A percentile compares a stretch with the other conserved stretches of the same genome.
Evolutionary conservation across 768 basidiomycete species (phyloP).

Genomic region (Phallus indusiatus): DNA sequence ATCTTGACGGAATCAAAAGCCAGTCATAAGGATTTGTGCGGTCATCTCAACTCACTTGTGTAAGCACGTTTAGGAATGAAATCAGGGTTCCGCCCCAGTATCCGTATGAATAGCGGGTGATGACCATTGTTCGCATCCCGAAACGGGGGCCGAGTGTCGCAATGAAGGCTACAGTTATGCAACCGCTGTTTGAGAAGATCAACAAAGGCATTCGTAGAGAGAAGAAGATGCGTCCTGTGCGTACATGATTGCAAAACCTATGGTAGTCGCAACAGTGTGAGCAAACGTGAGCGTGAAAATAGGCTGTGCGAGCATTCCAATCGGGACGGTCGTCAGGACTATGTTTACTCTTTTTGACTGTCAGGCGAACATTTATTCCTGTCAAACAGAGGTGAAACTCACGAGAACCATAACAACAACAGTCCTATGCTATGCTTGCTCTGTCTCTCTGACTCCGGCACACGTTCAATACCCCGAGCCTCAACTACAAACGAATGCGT

Average conservation of each 20-base stretch:
- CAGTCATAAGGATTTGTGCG: no score
- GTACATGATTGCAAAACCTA: slow-evolving; percentile 4
- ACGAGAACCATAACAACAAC: slow-evolving; percentile 2
- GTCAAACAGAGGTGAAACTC: background rate
- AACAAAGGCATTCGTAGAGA: background rate
- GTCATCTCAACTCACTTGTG: slow-evolving; percentile 26
- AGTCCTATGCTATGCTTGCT: slow-evolving; percentile 23
- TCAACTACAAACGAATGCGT: slow-evolving; percentile 26
- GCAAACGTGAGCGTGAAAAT: slow-evolving; percentile 40
- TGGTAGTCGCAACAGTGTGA: slow-evolving; percentile 18
- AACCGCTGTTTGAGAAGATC: slow-evolving; percentile 23
- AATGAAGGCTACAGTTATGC: slow-evolving; percentile 36
- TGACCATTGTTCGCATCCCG: slow-evolving; percentile 47
- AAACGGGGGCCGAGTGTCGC: slow-evolving; percentile 45
- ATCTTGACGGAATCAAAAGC: background rate
- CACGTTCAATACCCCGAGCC: slow-evolving; percentile 45
- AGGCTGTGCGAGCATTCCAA: slow-evolving; percentile 40
- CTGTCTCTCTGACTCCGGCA: slow-evolving; percentile 40
- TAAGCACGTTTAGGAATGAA: slow-evolving; percentile 44
- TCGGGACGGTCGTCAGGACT: slow-evolving; percentile 39
- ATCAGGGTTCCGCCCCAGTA: slow-evolving; percentile 40
- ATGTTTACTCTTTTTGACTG: slow-evolving; percentile 35
- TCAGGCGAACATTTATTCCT: no score
- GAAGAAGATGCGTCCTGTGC: background rate
- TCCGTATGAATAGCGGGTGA: slow-evolving; percentile 38